Conservation (phyloP, 139 green algal species). For the Eudorina sp. region DNA sequence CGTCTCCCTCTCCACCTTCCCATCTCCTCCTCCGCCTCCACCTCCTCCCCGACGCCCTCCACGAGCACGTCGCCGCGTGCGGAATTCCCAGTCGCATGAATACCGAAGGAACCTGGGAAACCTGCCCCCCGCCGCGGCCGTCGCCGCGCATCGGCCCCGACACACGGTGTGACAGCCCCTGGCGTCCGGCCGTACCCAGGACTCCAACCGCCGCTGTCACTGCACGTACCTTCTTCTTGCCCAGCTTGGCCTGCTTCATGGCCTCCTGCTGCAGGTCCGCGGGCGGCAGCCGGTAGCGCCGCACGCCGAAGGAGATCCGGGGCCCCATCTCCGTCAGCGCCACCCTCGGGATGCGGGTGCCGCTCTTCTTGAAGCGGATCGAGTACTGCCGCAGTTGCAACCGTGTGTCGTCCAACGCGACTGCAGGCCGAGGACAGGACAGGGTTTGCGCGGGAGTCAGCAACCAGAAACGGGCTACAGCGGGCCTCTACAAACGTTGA, state of each 20-base stretch:
- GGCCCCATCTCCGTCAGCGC: slow-evolving; percentile 92
- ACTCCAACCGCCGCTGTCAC: background rate
- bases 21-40: no score
- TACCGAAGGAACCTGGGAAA: no score
- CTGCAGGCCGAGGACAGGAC: background rate
- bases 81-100: no score
- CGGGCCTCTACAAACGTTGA: no score
- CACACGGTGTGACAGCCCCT: no score
- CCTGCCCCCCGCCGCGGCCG: no score
- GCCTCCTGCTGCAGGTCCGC: slow-evolving; percentile 90
- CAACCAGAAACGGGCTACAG: no score
- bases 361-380: slow-evolving; percentile 85
- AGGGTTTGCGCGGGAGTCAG: no score
- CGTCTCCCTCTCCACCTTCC: no score
- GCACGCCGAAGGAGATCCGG: slow-evolving; percentile 79
- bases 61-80: no score
- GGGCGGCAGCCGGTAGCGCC: slow-evolving; percentile 72
- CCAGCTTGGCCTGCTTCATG: slow-evolving; percentile 74
- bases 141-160: no score
- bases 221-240: slow-evolving; percentile 83
- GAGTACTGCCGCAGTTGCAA: slow-evolving; percentile 86
- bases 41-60: no score
- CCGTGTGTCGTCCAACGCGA: slow-evolving; percentile 42
- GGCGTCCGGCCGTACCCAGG: background rate
- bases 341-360: slow-evolving; percentile 77